These are phyloP conservation scores for Calocybe gangraenosa DNA, from an alignment of 768 basidiomycete species.

Conservation along the genomic window DNA sequence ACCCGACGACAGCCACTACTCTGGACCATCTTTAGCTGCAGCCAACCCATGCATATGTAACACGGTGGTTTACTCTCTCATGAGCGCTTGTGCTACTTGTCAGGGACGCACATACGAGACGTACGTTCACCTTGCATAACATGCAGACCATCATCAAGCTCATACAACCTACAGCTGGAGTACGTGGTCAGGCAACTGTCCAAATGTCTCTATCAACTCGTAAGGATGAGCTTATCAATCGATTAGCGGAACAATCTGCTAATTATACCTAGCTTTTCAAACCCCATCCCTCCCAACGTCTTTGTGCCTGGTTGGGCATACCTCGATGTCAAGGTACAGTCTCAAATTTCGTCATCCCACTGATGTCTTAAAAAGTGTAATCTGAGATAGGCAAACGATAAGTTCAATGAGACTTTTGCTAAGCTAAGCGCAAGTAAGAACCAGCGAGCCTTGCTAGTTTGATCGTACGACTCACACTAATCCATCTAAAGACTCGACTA, in stretches of 20 bases:
- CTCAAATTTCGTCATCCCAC: not conserved
- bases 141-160: constrained; percentile 2
- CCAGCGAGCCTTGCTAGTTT: not conserved
- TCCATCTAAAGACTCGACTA: constrained; percentile 25
- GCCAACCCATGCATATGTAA: constrained; percentile 50
- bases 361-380: not conserved
- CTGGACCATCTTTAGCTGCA: constrained; percentile 31
- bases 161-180: constrained; percentile 39
- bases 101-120: constrained; percentile 38
- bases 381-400: constrained; percentile 24
- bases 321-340: constrained; percentile 41
- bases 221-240: constrained; percentile 14
- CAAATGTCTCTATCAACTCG: constrained; percentile 27
- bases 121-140: constrained; percentile 23
- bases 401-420: constrained; percentile 38
- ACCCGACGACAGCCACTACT: constrained; percentile 29
- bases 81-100: constrained; percentile 57
- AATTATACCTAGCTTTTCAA: constrained; percentile 34
- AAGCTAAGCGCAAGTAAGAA: constrained; percentile 29
- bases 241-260: not conserved
- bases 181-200: constrained; percentile 45
- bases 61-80: constrained; percentile 49
- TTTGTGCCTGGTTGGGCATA: constrained; percentile 63
- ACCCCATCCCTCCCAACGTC: constrained; percentile 42
- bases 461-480: not conserved